phyloP scores from a whole-genome alignment of 768 basidiomycete species.

The Gloeostereum incarnatum region DNA sequence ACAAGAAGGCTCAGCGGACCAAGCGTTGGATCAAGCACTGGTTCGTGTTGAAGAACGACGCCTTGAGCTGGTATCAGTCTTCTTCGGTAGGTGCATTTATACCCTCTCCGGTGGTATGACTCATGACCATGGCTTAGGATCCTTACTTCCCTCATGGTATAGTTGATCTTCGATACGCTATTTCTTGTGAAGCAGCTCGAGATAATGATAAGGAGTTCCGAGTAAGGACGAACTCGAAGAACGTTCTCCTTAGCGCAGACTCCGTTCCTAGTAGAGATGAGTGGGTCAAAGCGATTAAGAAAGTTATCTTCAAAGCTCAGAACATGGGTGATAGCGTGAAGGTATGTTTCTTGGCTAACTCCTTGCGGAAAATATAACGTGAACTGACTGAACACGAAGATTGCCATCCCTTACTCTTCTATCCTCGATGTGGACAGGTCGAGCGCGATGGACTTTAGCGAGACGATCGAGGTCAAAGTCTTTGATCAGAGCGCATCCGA shows the following conservation, averaged over 20 bases:
- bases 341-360: constrained; percentile 27
- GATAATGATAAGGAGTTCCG: constrained; percentile 79
- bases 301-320: constrained; percentile 92
- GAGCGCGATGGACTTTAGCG: constrained; percentile 88
- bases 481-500: constrained; percentile 64
- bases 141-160: constrained; percentile 98
- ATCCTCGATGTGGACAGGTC: constrained; percentile 86
- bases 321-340: constrained; percentile 96
- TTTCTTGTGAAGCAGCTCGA: constrained; percentile 72
- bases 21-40: constrained; percentile 93
- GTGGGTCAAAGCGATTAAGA: constrained; percentile 93
- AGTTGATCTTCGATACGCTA: constrained; percentile 89
- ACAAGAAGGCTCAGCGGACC: constrained; percentile 81
- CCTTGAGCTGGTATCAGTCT: constrained; percentile 93
- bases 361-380: constrained; percentile 1
- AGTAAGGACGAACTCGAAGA: constrained; percentile 75
- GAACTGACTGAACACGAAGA: constrained; percentile 29
- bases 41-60: constrained; percentile 95
- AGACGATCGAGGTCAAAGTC: constrained; percentile 92
- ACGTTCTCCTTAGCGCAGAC: constrained; percentile 62
- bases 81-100: constrained; percentile 59
- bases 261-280: constrained; percentile 80
- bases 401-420: constrained; percentile 89
- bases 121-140: constrained; percentile 67
- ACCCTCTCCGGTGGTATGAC: constrained; percentile 50